Evolutionary conservation across 192 early-diverging fungal genomes (phyloP), one percentile per base, ranked within the genome.

Genomic region (Diversispora epigaea): DNA sequence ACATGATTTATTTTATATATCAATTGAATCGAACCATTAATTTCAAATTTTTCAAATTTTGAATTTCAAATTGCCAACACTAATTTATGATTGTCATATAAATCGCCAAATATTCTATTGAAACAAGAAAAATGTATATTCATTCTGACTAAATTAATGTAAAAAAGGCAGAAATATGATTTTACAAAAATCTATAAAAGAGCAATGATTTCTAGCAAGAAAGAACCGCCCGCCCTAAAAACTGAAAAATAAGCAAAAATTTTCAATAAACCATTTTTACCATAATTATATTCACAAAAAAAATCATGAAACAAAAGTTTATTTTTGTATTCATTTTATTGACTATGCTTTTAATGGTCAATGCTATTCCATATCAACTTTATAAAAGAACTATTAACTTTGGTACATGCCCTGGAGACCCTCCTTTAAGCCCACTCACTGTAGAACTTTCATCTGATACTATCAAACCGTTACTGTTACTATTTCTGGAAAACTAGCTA

Each of bases 321-420:
- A n/a, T 69, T 69, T 69, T 69, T 69, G 68, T 15, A 69, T 15
- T 69, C 68, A 69, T 69, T 69, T 69, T 69, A 69, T 69, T 69
- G 68, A 14, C 49, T 52, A 52, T 15, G 50, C 21, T 69, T 69
- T 69, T 17, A 45, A 69, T 66, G 40, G 64, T 66, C 45, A 66
- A 66, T 66, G 64, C 64, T 46, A 44, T 66, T 46, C 64, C 64
- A 54, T n/a, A 54, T 52, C 45, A 70, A 56, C 22, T 56, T 70
- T 50, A 41, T 70, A 70, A 70, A 70, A 70, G 50, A 70, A 56
- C 52, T n/a, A 70, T 50, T 55, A 2, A 32, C 12, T 70, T 70
- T 70, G 32, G 11, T 11, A 8, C 52, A 70, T 70, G 68, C 40
- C 12, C 68, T 52, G 25, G 0, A 32, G n/a, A 39, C 32, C 4